Evolutionary conservation across 1,284 basidiomycete species (phyloP).

Genomic region (Gymnopus androsaceus): DNA sequence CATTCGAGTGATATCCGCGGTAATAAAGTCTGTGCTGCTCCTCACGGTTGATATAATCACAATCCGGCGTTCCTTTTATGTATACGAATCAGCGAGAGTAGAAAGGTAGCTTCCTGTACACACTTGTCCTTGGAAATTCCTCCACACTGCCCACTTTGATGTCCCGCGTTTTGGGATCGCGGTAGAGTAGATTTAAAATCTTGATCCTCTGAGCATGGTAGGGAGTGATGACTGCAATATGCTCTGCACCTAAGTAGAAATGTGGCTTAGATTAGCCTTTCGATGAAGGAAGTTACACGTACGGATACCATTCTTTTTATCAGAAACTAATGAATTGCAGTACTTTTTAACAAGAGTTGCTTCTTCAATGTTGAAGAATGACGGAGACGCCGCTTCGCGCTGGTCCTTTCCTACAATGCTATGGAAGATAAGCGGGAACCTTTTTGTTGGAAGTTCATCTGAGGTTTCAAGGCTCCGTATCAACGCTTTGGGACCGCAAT

Average conservation of each 20-base stretch:
- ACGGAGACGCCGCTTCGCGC: conserved; percentile 62
- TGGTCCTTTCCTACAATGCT: conserved; percentile 59
- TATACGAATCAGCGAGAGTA: no score
- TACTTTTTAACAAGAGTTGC: conserved; percentile 55
- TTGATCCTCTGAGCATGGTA: conserved; percentile 45
- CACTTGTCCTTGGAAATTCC: conserved; percentile 44
- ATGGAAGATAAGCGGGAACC: conserved; percentile 64
- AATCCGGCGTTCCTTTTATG: conserved; percentile 47
- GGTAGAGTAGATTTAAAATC: conserved; percentile 27
- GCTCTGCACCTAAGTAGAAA: conserved; percentile 21
- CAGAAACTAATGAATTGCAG: conserved; percentile 32
- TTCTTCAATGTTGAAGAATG: conserved; percentile 67
- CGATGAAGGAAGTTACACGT: conserved; percentile 5
- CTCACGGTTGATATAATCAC: conserved; percentile 50
- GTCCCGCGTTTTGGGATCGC: conserved; percentile 23
- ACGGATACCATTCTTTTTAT: conserved; percentile 30
- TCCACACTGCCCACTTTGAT: conserved; percentile 49
- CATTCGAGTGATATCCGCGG: conserved; percentile 41
- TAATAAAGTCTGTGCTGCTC: conserved; percentile 39
- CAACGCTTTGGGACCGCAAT: conserved; percentile 43
- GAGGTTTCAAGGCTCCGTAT: conserved; percentile 42
- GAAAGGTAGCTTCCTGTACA: no score
- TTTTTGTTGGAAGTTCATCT: conserved; percentile 42
- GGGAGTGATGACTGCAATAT: conserved; percentile 47
- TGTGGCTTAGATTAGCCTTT: background rate